A percentile compares a stretch with the other conserved stretches of the same genome.
Conservation (phyloP, 768 basidiomycete genomes). For the Holtermannia corniformis region DNA sequence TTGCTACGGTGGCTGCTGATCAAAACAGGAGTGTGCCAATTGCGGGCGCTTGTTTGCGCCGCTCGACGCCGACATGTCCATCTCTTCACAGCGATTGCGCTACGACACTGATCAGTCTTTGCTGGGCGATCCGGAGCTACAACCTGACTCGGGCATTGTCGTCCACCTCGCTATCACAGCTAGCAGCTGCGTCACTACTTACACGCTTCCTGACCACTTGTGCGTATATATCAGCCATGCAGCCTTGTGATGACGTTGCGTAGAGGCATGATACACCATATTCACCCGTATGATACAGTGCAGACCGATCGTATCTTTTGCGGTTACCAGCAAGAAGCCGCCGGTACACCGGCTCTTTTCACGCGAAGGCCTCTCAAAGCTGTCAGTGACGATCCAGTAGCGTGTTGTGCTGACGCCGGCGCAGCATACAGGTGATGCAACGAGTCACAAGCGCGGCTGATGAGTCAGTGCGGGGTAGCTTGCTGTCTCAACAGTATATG, state of each 20-base stretch:
- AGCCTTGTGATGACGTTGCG: constrained; percentile 1
- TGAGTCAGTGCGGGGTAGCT: constrained; percentile 12
- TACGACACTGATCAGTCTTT: not conserved
- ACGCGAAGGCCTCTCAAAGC: constrained; percentile 16
- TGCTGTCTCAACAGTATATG: constrained; percentile 31
- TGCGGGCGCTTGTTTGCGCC: constrained; percentile 11
- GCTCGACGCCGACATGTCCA: constrained; percentile 1
- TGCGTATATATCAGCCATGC: not conserved
- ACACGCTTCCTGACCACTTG: too few relatives aligned
- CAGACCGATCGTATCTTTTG: constrained; percentile 14
- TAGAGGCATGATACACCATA: constrained; percentile 16
- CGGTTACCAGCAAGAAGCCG: constrained; percentile 18
- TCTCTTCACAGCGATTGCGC: not conserved
- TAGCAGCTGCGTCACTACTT: too few relatives aligned
- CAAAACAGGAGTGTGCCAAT: constrained; percentile 14
- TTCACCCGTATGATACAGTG: constrained; percentile 1
- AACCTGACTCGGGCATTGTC: constrained; percentile 2
- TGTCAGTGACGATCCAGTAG: constrained; percentile 2
- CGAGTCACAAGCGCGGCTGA: not conserved
- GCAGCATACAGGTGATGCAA: constrained; percentile 7
- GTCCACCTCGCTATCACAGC: too few relatives aligned
- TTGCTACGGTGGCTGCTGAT: too few relatives aligned
- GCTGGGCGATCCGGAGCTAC: constrained; percentile 8
- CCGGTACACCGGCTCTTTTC: constrained; percentile 11
- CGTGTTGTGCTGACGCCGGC: not conserved